Evolutionary conservation across 192 early-diverging fungal genomes (phyloP), one percentile per base, ranked within the genome.

Genomic region (Cladochytrium replicatum): DNA sequence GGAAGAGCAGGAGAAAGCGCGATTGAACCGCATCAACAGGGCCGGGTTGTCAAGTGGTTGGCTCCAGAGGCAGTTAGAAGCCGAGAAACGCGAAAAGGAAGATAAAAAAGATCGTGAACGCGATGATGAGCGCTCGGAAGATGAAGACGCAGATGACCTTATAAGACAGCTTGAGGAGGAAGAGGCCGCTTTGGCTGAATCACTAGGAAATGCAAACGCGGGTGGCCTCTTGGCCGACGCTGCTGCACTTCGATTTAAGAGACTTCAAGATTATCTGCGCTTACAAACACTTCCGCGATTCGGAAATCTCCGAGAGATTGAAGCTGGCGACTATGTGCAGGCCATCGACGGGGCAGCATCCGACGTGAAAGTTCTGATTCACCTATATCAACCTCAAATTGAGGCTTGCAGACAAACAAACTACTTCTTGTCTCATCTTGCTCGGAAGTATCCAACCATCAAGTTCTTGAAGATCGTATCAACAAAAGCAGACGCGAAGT

Each of bases 401-500:
- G 54, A 67, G 30, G 53, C 53, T 6, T 68, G 91, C 65, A 84
- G 88, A 57, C 62, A 91, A 22, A 81, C 94, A 69, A 86, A 84
- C 50, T 55, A 58, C 17, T 72, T 79, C 46, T 58, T 98, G 38
- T 59, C 66, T n/a, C 67, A 64, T 46, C 63, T 93, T 5, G 87
- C 90, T 1, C 32, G 47, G 17, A 72, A 79, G 60, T 82, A 91
- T 65, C 77, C 78, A 13, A 60, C 77, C 2, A 80, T 80, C 32
- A 95, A 96, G 70, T 95, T 97, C 68, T 61, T 86, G 42, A 85
- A 86, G 52, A 97, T 97, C 52, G 68, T 89, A 26, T 78, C 80
- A 4, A 63, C 62, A 1, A 44, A 60, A 38, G 76, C 76, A 2
- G 74, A 78, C 46, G 42, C 54, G 23, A 47, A 45, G 4, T 76